Percentiles rank a stretch among this genome's conserved stretches.
phyloP scores from a whole-genome alignment of 768 basidiomycete species.

The Leucocoprinus birnbaumii region DNA sequence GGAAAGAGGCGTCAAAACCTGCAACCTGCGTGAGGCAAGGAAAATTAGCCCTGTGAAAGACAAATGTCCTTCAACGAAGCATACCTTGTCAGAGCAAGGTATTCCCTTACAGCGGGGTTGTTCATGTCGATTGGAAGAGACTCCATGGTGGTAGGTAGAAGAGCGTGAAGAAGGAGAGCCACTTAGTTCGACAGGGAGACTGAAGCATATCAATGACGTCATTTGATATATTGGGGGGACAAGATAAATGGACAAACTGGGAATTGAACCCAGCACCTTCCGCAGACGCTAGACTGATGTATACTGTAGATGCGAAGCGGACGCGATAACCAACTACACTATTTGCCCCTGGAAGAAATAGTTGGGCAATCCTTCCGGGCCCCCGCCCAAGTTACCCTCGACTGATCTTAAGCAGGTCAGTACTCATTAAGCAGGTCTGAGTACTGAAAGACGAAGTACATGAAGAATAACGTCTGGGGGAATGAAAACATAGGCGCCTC shows the following conservation, averaged over 20 bases:
- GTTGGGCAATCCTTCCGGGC: no score
- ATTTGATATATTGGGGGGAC: background rate
- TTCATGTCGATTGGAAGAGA: slow-evolving; percentile 54
- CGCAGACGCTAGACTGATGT: slow-evolving; percentile 10
- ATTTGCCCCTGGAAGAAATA: slow-evolving; percentile 19
- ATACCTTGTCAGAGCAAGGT: slow-evolving; percentile 56
- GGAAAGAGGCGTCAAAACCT: slow-evolving; percentile 84
- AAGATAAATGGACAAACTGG: slow-evolving; percentile 23
- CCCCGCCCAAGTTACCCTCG: background rate
- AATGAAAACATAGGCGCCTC: no score
- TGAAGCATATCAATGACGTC: slow-evolving; percentile 13
- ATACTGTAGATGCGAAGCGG: slow-evolving; percentile 24
- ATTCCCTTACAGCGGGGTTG: slow-evolving; percentile 62
- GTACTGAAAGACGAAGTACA: no score
- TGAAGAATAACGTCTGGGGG: no score
- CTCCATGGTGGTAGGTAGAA: slow-evolving; percentile 46
- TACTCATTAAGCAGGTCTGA: no score
- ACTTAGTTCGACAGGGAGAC: background rate
- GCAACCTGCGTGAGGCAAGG: slow-evolving; percentile 40
- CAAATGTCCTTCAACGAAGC: background rate
- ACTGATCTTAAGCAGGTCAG: no score
- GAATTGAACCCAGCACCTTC: slow-evolving; percentile 23
- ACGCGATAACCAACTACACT: slow-evolving; percentile 32
- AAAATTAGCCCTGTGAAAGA: no score
- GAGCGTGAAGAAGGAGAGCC: background rate